Evolutionary conservation across 495 filamentous ascomycete species (phyloP).

Genomic region (Neurospora pannonica): DNA sequence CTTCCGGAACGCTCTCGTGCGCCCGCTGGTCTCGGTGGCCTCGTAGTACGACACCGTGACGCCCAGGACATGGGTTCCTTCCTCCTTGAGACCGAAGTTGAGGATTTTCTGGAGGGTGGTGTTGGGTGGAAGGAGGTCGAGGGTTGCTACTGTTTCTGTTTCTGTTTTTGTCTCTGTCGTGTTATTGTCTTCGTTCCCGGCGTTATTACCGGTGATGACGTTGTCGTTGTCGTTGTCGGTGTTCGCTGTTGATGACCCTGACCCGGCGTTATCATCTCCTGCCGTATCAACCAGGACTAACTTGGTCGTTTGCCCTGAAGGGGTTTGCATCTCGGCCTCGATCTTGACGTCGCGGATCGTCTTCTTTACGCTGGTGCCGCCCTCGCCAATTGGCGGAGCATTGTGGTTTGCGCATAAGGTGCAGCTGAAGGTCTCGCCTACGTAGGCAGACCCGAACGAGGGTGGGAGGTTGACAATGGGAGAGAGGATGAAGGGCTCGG

Average conservation of each 20-base stretch:
- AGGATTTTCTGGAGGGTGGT: constrained; percentile 71
- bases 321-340: constrained; percentile 90
- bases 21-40: constrained; percentile 52
- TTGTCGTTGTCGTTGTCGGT: neutral
- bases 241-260: neutral
- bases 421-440: constrained; percentile 91
- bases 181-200: neutral
- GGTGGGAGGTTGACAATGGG: constrained; percentile 79
- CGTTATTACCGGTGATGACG: neutral
- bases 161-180: neutral
- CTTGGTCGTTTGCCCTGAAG: constrained; percentile 30
- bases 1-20: constrained; percentile 83
- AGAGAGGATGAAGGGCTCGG: constrained; percentile 37
- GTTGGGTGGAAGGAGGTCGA: constrained; percentile 52
- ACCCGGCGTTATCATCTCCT: constrained; percentile 10
- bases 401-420: constrained; percentile 94
- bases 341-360: constrained; percentile 68
- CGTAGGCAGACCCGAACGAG: constrained; percentile 87
- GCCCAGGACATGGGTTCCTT: constrained; percentile 86
- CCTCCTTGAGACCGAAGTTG: constrained; percentile 80
- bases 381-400: constrained; percentile 26
- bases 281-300: constrained; percentile 7
- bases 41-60: constrained; percentile 88
- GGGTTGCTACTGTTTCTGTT: constrained; percentile 30
- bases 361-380: constrained; percentile 25